Conservation (phyloP, 805 yeast species). For the Yarrowia deformans region DNA sequence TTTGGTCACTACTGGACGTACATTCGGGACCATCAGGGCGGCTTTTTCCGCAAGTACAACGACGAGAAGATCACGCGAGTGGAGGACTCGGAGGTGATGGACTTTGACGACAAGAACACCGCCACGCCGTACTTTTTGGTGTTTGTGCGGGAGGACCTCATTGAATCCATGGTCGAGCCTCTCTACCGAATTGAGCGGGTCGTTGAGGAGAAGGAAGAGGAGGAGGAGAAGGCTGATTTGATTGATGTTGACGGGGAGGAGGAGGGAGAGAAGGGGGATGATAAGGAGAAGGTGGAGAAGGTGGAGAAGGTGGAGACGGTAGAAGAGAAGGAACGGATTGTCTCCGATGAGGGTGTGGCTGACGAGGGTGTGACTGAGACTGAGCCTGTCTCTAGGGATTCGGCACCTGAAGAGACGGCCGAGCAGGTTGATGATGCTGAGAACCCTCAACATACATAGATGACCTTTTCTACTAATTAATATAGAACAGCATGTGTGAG, state of each 20-base stretch:
- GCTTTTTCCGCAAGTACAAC: constrained; percentile 85
- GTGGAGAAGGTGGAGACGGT: not conserved
- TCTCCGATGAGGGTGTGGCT: constrained; percentile 1
- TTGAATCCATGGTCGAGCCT: constrained; percentile 48
- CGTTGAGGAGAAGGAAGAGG: not conserved
- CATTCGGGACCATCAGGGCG: constrained; percentile 73
- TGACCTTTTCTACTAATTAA: no score
- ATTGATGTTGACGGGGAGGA: constrained; percentile 31
- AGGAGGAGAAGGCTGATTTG: constrained; percentile 15
- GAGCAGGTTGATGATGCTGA: no score
- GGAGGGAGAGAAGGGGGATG: not conserved
- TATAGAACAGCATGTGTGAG: no score
- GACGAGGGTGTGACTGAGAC: not conserved
- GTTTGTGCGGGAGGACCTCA: constrained; percentile 71
- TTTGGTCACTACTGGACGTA: constrained; percentile 98
- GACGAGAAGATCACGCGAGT: constrained; percentile 95
- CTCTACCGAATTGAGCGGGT: constrained; percentile 16
- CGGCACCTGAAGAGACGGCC: no score
- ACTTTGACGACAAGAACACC: constrained; percentile 57
- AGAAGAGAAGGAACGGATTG: not conserved
- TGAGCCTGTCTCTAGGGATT: no score
- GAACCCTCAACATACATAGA: no score
- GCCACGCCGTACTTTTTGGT: constrained; percentile 96
- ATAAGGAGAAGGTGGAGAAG: constrained; percentile 6
- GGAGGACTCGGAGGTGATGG: constrained; percentile 55